Evolutionary conservation across 2,329 filamentous ascomycete species (phyloP).

Genomic region (Diplodia sapinea): DNA sequence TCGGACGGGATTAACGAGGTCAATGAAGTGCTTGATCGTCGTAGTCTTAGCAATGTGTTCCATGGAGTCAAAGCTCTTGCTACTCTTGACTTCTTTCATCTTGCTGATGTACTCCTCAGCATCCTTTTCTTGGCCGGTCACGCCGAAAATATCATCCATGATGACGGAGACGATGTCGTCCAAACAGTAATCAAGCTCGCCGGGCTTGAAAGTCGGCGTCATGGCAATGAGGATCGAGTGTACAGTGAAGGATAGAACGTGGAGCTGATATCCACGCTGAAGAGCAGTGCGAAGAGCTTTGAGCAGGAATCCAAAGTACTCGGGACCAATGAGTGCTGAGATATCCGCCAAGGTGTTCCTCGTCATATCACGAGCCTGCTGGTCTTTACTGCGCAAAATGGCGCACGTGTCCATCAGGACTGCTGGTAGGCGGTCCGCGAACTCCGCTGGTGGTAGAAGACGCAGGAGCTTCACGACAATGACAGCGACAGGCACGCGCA

Average conservation of each 20-base stretch:
- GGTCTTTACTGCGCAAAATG: constrained; percentile 85
- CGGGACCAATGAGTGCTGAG: constrained; percentile 76
- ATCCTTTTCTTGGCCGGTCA: constrained; percentile 92
- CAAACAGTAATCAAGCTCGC: constrained; percentile 89
- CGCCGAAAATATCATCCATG: constrained; percentile 97
- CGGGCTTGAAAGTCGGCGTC: constrained; percentile 74
- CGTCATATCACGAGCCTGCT: constrained; percentile 89
- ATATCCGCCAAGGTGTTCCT: constrained; percentile 87
- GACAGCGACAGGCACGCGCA: constrained; percentile 87
- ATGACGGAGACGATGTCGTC: constrained; percentile 78
- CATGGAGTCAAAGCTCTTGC: constrained; percentile 98
- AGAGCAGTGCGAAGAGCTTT: constrained; percentile 86
- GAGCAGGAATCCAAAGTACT: constrained; percentile 89
- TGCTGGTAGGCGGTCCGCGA: constrained; percentile 76
- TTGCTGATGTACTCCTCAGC: constrained; percentile 92
- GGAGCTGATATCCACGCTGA: constrained; percentile 85
- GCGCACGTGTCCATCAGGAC: constrained; percentile 92
- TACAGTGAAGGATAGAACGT: constrained; percentile 93
- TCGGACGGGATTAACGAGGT: constrained; percentile 79
- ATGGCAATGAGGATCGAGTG: constrained; percentile 85
- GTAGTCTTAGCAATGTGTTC: constrained; percentile 85
- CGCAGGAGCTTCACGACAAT: constrained; percentile 87
- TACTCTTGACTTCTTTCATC: constrained; percentile 98
- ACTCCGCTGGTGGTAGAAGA: constrained; percentile 73
- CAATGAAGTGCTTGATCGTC: constrained; percentile 73